Evolutionary conservation across 352 stramenopile species (phyloP).

Genomic region (Pythium pyrilobum): DNA sequence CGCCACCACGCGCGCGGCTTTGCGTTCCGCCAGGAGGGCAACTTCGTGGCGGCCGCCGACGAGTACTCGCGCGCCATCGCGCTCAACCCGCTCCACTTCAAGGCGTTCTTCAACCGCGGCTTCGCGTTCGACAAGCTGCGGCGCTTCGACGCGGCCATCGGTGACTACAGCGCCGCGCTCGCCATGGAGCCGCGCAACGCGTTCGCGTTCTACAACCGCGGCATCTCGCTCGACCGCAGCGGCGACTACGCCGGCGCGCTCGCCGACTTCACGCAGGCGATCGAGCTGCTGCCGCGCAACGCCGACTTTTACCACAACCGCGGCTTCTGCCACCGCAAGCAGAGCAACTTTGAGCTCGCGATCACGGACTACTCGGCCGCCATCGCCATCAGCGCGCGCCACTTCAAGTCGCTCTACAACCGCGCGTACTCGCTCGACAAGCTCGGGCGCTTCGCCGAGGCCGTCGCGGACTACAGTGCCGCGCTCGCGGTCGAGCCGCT

Average conservation of each 20-base stretch:
- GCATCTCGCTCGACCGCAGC: constrained; percentile 79
- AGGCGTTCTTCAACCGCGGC: constrained; percentile 85
- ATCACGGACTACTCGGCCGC: constrained; percentile 77
- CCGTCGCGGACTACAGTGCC: constrained; percentile 71
- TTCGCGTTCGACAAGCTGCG: constrained; percentile 84
- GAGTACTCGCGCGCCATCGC: constrained; percentile 78
- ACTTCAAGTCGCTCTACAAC: constrained; percentile 90
- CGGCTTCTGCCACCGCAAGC: constrained; percentile 79
- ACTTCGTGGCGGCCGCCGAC: constrained; percentile 69
- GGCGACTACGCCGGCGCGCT: constrained; percentile 82
- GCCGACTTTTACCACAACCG: constrained; percentile 84
- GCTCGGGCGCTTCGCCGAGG: constrained; percentile 54
- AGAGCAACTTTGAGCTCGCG: constrained; percentile 70
- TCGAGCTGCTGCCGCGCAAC: constrained; percentile 67
- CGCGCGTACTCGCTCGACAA: constrained; percentile 86
- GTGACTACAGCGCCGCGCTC: constrained; percentile 71
- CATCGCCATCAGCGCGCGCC: constrained; percentile 54
- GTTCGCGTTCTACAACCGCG: constrained; percentile 80
- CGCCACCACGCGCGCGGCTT: constrained; percentile 62
- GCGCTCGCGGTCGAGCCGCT: constrained; percentile 57
- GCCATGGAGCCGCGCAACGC: constrained; percentile 63
- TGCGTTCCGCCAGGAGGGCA: constrained; percentile 66
- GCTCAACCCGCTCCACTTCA: constrained; percentile 80
- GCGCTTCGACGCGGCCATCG: constrained; percentile 67
- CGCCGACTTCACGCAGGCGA: constrained; percentile 72